These are phyloP conservation scores for Silene conica DNA, from an alignment of 148 eudicot species.

Conservation along the genomic window DNA sequence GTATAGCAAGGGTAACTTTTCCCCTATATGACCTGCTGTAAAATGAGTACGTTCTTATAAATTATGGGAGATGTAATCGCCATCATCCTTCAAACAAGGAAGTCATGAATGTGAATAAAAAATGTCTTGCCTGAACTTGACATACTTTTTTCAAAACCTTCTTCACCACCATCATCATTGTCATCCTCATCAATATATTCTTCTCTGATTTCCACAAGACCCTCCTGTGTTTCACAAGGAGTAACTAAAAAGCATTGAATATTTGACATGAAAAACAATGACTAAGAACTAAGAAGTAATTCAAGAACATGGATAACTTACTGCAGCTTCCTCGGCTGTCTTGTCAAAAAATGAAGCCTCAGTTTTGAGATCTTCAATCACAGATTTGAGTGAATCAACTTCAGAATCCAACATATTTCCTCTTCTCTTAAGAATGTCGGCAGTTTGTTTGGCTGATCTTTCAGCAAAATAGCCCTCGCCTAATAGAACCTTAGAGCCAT, in stretches of 20 bases:
- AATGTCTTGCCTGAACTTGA: slow-evolving; percentile 35
- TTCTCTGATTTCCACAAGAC: slow-evolving; percentile 84
- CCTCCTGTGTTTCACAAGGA: slow-evolving; percentile 50
- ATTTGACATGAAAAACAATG: neutral
- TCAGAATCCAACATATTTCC: slow-evolving; percentile 63
- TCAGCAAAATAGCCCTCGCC: slow-evolving; percentile 91
- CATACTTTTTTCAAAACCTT: slow-evolving; percentile 32
- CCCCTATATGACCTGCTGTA: neutral
- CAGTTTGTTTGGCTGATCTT: slow-evolving; percentile 81
- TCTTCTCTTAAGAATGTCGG: slow-evolving; percentile 83
- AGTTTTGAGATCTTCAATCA: slow-evolving; percentile 59
- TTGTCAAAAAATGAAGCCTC: slow-evolving; percentile 80
- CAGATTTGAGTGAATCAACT: slow-evolving; percentile 63
- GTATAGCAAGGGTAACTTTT: too few species aligned
- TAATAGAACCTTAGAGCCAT: slow-evolving; percentile 60
- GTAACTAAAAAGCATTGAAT: slow-evolving; percentile 8
- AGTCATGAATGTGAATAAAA: neutral
- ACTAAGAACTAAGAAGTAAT: neutral
- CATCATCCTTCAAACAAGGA: neutral
- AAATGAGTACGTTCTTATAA: neutral
- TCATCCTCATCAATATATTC: slow-evolving; percentile 55
- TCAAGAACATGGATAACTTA: slow-evolving; percentile 27
- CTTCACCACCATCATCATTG: slow-evolving; percentile 35
- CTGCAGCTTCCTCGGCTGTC: slow-evolving; percentile 76
- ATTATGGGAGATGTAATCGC: neutral